Conservation (phyloP, 1,284 basidiomycete genomes). For the Coniferiporia sulphurascens region DNA sequence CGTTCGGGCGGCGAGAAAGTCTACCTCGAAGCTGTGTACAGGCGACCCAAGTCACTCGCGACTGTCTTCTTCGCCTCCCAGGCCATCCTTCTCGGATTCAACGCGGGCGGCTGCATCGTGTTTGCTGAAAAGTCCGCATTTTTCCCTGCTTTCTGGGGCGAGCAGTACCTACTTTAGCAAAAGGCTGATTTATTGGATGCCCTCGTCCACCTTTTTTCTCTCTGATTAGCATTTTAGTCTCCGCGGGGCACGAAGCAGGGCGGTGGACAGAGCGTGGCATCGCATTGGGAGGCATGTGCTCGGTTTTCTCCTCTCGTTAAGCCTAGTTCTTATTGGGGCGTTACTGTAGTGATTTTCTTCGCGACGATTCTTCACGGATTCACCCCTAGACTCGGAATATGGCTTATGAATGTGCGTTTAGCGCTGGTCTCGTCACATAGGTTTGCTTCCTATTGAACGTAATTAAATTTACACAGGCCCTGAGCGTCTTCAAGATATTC, state of each 20-base stretch:
- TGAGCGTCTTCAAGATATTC: conserved; percentile 39
- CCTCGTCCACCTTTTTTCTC: not conserved
- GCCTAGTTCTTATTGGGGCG: not conserved
- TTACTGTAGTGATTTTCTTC: conserved; percentile 36
- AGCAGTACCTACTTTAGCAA: not conserved
- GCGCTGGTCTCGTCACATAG: not conserved
- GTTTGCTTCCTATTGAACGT: not conserved
- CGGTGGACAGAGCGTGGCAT: conserved; percentile 54
- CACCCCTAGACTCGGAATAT: conserved; percentile 39
- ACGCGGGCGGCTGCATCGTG: conserved; percentile 53
- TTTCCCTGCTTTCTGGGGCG: too few relatives aligned
- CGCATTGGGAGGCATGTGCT: conserved; percentile 43
- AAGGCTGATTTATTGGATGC: not conserved
- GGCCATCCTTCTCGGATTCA: conserved; percentile 47
- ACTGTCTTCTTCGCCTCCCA: conserved; percentile 45
- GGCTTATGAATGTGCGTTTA: conserved; percentile 42
- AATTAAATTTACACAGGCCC: conserved; percentile 22
- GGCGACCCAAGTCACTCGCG: conserved; percentile 40
- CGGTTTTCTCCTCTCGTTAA: not conserved
- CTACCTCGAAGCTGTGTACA: conserved; percentile 48
- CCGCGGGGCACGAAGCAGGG: conserved; percentile 36
- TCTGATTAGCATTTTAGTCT: conserved; percentile 40
- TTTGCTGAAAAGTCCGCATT: conserved; percentile 37
- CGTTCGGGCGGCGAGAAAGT: conserved; percentile 54
- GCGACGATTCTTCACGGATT: conserved; percentile 42